Evolutionary conservation across 352 stramenopile species (phyloP).

Genomic region (Saprolegnia parasitica): DNA sequence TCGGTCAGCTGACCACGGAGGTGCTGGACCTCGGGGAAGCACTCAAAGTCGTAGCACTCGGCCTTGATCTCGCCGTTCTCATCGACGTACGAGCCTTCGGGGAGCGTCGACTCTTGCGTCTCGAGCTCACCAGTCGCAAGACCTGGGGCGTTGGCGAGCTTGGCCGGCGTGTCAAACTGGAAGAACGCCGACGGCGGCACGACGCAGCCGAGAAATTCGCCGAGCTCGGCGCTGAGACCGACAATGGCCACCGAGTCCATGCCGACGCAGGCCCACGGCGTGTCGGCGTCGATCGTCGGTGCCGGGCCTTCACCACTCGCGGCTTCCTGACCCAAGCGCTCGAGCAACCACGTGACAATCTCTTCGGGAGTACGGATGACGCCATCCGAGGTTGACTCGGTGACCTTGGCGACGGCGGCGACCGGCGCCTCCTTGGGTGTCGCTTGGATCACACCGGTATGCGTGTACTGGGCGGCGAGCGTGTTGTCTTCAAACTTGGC

Average conservation of each 20-base stretch:
- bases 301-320: no score
- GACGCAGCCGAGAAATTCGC: constrained; percentile 62
- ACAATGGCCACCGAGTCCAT: constrained; percentile 69
- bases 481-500: constrained; percentile 39
- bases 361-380: constrained; percentile 57
- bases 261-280: constrained; percentile 56
- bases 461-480: constrained; percentile 22
- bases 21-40: constrained; percentile 59
- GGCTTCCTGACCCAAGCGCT: constrained; percentile 59
- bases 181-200: constrained; percentile 66
- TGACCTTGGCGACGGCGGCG: no score
- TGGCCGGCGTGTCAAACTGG: constrained; percentile 58
- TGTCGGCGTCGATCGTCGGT: constrained; percentile 55
- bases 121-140: constrained; percentile 49
- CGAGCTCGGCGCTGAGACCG: constrained; percentile 53
- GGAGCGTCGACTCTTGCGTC: constrained; percentile 26
- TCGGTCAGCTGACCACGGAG: constrained; percentile 69
- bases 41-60: constrained; percentile 60
- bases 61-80: constrained; percentile 51
- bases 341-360: constrained; percentile 66
- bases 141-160: constrained; percentile 52
- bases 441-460: constrained; percentile 29
- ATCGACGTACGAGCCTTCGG: constrained; percentile 36
- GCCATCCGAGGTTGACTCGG: no score
- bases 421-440: no score